Evolutionary conservation across 2,329 filamentous ascomycete genomes (phyloP).

Genomic region (Pseudogymnoascus sp.): DNA sequence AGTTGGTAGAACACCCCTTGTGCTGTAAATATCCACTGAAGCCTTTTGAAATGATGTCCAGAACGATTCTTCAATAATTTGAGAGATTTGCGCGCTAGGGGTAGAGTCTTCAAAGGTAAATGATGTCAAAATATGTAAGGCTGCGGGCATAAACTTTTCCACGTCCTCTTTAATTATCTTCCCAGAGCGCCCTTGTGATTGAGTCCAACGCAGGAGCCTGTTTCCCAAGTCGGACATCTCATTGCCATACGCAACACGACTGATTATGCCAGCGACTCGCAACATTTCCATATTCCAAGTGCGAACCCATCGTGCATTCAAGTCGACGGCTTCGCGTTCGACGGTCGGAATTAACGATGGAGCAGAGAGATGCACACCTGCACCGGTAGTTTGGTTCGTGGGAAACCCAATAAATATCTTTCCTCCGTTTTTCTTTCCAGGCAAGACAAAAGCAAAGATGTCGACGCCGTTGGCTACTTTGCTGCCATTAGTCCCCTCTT

Average conservation of each 20-base stretch:
- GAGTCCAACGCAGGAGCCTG: slow-evolving; percentile 43
- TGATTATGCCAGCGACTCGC: slow-evolving; percentile 80
- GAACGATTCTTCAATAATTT: slow-evolving; percentile 88
- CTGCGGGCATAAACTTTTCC: slow-evolving; percentile 62
- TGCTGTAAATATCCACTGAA: slow-evolving; percentile 81
- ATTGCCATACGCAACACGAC: slow-evolving; percentile 75
- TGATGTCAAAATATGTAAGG: slow-evolving; percentile 74
- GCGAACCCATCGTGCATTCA: slow-evolving; percentile 90
- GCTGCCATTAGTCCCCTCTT: slow-evolving; percentile 34
- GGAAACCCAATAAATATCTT: slow-evolving; percentile 96
- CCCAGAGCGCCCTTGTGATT: slow-evolving; percentile 33
- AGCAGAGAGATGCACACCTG: slow-evolving; percentile 88
- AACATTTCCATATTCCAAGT: slow-evolving; percentile 95
- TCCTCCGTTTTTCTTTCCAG: slow-evolving; percentile 70
- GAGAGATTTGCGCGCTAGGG: slow-evolving; percentile 71
- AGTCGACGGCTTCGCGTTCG: slow-evolving; percentile 90
- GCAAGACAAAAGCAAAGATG: slow-evolving; percentile 83
- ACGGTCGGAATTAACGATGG: slow-evolving; percentile 96
- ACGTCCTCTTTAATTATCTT: slow-evolving; percentile 57
- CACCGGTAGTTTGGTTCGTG: slow-evolving; percentile 91
- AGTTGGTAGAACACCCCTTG: slow-evolving; percentile 76
- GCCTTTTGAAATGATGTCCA: slow-evolving; percentile 84
- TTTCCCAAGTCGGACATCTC: slow-evolving; percentile 72
- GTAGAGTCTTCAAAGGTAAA: slow-evolving; percentile 88
- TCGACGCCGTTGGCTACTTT: slow-evolving; percentile 53